phyloP scores from a whole-genome alignment of 768 basidiomycete genomes.

The Kondoa subrosea region DNA sequence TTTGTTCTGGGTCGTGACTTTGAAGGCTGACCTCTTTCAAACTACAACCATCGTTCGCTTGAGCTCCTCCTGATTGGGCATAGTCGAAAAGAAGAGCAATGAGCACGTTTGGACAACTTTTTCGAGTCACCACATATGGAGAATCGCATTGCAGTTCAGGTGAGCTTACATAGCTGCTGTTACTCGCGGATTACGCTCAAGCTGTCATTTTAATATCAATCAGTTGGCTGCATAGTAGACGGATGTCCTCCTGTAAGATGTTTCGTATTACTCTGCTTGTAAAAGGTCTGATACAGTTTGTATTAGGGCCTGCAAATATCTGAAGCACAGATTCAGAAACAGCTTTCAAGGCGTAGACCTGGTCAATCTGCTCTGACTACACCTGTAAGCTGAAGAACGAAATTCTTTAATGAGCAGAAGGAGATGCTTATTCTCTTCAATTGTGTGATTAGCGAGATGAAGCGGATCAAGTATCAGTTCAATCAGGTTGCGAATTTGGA shows the following conservation, averaged over 20 bases:
- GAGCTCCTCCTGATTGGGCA: too few species aligned
- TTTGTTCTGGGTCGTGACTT: too few species aligned
- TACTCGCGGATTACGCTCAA: not conserved
- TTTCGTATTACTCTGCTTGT: not conserved
- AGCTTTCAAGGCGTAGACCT: slow-evolving; percentile 76
- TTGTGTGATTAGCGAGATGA: slow-evolving; percentile 58
- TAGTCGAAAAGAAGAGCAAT: too few species aligned
- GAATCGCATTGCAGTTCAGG: slow-evolving; percentile 96
- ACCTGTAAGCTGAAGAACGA: slow-evolving; percentile 45
- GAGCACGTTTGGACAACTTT: slow-evolving; percentile 84
- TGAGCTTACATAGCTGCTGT: slow-evolving; percentile 70
- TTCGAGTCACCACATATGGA: slow-evolving; percentile 91
- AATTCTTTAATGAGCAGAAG: not conserved
- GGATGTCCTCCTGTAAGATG: slow-evolving; percentile 9
- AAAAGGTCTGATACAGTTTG: not conserved
- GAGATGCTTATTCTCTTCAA: slow-evolving; percentile 1
- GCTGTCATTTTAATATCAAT: not conserved
- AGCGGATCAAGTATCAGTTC: slow-evolving; percentile 80
- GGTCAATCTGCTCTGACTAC: slow-evolving; percentile 95
- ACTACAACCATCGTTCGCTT: too few species aligned
- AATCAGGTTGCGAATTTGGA: slow-evolving; percentile 84
- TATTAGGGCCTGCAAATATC: slow-evolving; percentile 62
- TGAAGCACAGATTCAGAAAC: slow-evolving; percentile 69
- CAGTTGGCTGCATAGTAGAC: not conserved
- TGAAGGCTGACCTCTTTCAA: too few species aligned